phyloP scores from a whole-genome alignment of 164 flowering plant genomes.

The Magnolia kwangsiensis region DNA sequence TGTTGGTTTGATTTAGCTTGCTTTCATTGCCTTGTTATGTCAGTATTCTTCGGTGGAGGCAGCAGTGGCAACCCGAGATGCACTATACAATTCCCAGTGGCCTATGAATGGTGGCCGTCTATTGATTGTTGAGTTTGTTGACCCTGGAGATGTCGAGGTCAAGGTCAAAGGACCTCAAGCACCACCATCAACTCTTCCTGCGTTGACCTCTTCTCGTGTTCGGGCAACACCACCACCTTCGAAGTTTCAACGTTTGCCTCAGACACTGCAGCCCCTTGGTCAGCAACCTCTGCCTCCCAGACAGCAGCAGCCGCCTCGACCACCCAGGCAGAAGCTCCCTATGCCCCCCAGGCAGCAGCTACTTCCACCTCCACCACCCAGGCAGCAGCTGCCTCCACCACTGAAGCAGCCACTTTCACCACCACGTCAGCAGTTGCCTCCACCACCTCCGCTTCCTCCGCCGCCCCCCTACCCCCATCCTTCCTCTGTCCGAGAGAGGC shows the following conservation, averaged over 20 bases:
- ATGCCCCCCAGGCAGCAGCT: background rate
- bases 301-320: background rate
- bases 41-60: slow-evolving; percentile 15
- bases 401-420: slow-evolving; percentile 1
- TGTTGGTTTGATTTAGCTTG: background rate
- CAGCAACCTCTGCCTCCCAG: no score
- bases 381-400: slow-evolving; percentile 6
- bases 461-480: background rate
- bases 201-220: no score
- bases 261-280: no score
- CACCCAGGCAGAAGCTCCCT: background rate
- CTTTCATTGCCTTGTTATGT: background rate
- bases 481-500: background rate
- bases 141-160: slow-evolving; percentile 10
- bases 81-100: slow-evolving; percentile 14
- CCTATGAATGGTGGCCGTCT: slow-evolving; percentile 14
- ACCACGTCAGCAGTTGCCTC: background rate
- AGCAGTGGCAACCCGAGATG: slow-evolving; percentile 10
- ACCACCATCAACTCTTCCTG: background rate
- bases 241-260: no score
- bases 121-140: slow-evolving; percentile 12
- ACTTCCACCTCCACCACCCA: background rate
- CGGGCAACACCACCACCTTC: no score
- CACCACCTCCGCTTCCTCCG: background rate
- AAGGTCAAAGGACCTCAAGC: background rate